Evolutionary conservation across 148 eudicot species (phyloP), one percentile per base, ranked within the genome.

Genomic region (Arbutus unedo): DNA sequence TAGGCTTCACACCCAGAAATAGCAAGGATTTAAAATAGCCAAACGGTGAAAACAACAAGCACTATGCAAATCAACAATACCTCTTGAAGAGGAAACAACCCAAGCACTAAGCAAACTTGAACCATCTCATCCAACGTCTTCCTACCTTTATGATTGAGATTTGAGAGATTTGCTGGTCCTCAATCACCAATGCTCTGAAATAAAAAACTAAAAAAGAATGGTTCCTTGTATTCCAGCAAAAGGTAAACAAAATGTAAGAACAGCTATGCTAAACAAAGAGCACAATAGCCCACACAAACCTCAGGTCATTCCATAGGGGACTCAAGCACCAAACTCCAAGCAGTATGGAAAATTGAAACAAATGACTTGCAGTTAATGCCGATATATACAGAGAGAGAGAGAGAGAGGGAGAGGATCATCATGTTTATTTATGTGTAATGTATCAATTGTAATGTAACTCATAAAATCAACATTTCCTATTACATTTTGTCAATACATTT

Each of bases 401-500:
- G 47, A 43, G 23, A 6, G 47, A 44, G 7, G 16, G 23, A 71
- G n/a, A 41, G 76, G 41, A 70, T 23, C 16, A 73, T 48, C 14
- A 25, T 56, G 15, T 4, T 45, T 59, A 19, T 25, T 60, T 59
- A n/a, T 25, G 21, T 9, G 16, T 10, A 43, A 45, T 41, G 51
- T 8, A 78, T 38, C 70, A n/a, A 41, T 13, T 47, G 8, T 43
- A 38, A 59, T 56, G 43, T 38, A 57, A 43, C 4, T 44, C 41
- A 43, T 43, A 43, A 59, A 78, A 19, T 59, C 8, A 13, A 38
- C 70, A 44, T 48, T 59, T 19, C 70, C 59, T 31, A 16, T 78
- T 78, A 7, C 53, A 79, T 45, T 79, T 79, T 49, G 54, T 44
- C 18, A 78, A 19, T 45, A 44, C 72, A 79, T 44, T 60, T 59